Evolutionary conservation across 495 filamentous ascomycete species (phyloP).

Genomic region (Penicillium maclennaniae): DNA sequence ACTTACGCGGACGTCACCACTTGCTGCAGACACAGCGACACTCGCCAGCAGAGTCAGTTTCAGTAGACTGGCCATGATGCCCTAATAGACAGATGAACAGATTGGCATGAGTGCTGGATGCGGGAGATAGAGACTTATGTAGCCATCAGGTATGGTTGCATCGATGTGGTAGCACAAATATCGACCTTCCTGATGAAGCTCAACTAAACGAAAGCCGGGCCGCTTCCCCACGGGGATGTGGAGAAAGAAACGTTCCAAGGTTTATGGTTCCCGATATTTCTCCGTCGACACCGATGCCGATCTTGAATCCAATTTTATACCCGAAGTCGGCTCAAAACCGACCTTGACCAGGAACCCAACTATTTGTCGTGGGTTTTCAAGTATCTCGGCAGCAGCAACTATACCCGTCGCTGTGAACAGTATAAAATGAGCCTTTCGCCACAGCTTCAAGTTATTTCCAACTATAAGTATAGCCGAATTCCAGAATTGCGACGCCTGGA

Average conservation of each 20-base stretch:
- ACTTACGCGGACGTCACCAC: conserved; percentile 15
- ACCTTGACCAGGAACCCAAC: too few species aligned
- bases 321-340: too few species aligned
- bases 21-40: background rate
- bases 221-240: conserved; percentile 8
- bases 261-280: conserved; percentile 8
- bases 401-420: too few species aligned
- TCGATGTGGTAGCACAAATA: background rate
- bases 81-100: background rate
- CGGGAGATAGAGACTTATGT: background rate
- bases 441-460: too few species aligned
- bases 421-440: too few species aligned
- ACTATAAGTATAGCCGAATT: too few species aligned
- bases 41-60: background rate
- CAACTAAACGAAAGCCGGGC: conserved; percentile 3
- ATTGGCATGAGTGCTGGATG: background rate
- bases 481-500: too few species aligned
- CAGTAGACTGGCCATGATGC: conserved; percentile 1
- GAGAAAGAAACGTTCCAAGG: background rate
- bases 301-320: background rate
- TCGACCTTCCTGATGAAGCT: conserved; percentile 17
- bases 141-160: background rate
- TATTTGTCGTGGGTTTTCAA: too few species aligned
- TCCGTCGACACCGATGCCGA: conserved; percentile 3
- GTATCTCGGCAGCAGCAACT: too few species aligned